Percentiles rank a stretch among this genome's conserved stretches.
These are phyloP conservation scores for Leishmania amazonensis DNA, from an alignment of 208 protist genomes.

Conservation along the genomic window DNA sequence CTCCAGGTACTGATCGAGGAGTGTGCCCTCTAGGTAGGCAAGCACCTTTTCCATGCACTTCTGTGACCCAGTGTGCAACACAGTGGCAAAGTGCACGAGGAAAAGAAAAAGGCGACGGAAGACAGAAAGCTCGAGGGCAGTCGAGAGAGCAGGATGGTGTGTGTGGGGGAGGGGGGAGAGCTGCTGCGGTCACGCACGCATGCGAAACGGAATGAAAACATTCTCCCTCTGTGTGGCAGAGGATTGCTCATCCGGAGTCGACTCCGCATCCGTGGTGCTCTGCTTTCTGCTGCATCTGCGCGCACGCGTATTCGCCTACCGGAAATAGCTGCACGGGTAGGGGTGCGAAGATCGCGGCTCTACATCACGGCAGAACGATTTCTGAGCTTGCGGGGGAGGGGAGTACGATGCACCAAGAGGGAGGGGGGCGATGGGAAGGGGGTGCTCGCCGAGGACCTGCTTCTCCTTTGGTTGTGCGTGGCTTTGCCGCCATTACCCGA, in stretches of 20 bases:
- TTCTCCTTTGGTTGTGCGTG: not conserved
- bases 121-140: not conserved
- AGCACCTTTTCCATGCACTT: conserved; percentile 9
- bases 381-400: not conserved
- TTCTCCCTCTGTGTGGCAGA: not conserved
- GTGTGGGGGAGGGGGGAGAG: not conserved
- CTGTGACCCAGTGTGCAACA: not conserved
- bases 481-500: not conserved
- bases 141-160: not conserved
- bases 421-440: not conserved
- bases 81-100: not conserved
- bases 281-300: not conserved
- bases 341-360: not conserved
- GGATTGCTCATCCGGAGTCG: not conserved
- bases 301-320: too few species aligned
- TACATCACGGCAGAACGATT: not conserved
- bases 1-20: conserved; percentile 47
- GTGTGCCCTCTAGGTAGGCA: conserved; percentile 27
- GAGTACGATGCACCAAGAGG: not conserved
- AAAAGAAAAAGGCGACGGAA: conserved; percentile 12
- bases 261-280: not conserved
- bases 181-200: not conserved
- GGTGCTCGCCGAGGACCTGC: not conserved
- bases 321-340: not conserved
- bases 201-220: not conserved